Evolutionary conservation across 495 filamentous ascomycete genomes (phyloP).

Genomic region (Aspergillus coremiiformis): DNA sequence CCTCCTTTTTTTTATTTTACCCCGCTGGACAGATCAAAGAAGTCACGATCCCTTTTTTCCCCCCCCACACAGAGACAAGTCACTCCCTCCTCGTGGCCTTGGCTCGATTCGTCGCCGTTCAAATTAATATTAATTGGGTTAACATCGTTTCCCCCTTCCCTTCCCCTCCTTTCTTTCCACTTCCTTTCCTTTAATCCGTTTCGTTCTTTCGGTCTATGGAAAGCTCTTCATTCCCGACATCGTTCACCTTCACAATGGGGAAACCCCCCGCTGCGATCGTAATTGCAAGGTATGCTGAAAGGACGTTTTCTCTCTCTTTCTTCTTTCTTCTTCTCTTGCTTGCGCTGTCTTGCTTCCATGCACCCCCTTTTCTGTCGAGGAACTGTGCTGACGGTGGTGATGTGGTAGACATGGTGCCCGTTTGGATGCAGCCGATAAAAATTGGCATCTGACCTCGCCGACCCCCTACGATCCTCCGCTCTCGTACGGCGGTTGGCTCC

Average conservation of each 20-base stretch:
- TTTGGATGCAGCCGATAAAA: conserved; percentile 84
- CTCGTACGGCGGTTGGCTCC: conserved; percentile 89
- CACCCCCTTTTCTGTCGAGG: conserved; percentile 7
- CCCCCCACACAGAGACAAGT: no score
- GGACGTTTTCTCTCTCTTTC: neutral
- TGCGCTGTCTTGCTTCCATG: no score
- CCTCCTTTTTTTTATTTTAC: no score
- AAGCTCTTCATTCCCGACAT: neutral
- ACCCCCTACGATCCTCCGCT: conserved; percentile 94
- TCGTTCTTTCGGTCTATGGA: neutral
- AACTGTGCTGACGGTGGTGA: neutral
- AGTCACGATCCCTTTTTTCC: no score
- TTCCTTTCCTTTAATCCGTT: neutral
- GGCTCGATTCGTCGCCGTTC: no score
- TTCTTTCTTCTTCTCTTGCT: neutral
- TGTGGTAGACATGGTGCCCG: conserved; percentile 76
- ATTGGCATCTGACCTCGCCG: conserved; percentile 92
- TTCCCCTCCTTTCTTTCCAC: neutral
- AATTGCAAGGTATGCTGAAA: conserved; percentile 61
- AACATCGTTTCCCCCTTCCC: no score
- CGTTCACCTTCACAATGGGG: conserved; percentile 33
- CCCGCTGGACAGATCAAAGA: no score
- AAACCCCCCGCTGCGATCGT: conserved; percentile 63
- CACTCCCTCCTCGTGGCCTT: no score
- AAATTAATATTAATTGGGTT: no score